phyloP scores from a whole-genome alignment of 192 early-diverging fungal species.

The Umbelopsis sp. region DNA sequence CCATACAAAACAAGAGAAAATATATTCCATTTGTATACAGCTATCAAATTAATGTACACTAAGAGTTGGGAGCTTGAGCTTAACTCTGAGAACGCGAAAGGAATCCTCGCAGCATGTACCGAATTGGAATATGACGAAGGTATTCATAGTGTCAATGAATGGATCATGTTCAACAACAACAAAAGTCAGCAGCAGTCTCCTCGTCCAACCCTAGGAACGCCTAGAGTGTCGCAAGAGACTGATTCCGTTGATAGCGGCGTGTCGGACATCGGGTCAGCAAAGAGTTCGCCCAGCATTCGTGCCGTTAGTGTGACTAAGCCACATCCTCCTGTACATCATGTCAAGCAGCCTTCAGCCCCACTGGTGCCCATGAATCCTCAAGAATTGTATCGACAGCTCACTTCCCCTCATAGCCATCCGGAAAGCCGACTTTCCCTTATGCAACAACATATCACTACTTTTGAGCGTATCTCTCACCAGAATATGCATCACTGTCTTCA shows the following conservation, averaged over 20 bases:
- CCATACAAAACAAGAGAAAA: constrained; percentile 25
- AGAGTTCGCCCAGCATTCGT: constrained; percentile 4
- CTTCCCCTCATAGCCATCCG: not conserved
- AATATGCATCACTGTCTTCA: constrained; percentile 20
- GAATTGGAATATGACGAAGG: constrained; percentile 38
- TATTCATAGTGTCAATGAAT: constrained; percentile 27
- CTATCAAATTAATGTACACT: constrained; percentile 39
- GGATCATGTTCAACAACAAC: not conserved
- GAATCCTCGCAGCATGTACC: constrained; percentile 25
- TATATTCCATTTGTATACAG: constrained; percentile 31
- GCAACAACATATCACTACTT: constrained; percentile 20
- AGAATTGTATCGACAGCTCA: constrained; percentile 20
- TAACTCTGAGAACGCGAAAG: constrained; percentile 27
- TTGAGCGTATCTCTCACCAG: constrained; percentile 17
- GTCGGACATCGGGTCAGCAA: constrained; percentile 3
- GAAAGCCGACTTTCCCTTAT: constrained; percentile 1
- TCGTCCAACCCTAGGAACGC: not conserved
- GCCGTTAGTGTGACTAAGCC: not conserved
- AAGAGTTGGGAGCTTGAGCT: constrained; percentile 30
- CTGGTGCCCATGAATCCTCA: constrained; percentile 12
- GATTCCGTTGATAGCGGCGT: constrained; percentile 10
- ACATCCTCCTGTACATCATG: not conserved
- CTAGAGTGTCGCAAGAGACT: not conserved
- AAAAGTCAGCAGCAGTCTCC: not conserved
- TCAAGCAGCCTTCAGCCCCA: not conserved